phyloP scores from a whole-genome alignment of 352 stramenopile species.

The Globisporangium yorkense region DNA sequence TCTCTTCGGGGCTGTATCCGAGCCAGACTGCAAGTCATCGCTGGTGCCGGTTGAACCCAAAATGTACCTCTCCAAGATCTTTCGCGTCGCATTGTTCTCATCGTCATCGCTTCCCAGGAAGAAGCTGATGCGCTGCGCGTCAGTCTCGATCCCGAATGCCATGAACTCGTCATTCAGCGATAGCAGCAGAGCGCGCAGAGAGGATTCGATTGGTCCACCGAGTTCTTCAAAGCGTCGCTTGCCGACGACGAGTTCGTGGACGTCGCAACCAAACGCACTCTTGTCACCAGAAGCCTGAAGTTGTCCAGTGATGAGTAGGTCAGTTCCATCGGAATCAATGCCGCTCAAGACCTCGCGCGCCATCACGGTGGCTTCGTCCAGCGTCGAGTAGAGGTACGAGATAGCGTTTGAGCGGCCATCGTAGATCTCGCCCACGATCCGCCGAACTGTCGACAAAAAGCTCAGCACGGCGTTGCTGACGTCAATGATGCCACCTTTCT shows the following conservation, averaged over 20 bases:
- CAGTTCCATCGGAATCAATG: slow-evolving; percentile 10
- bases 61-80: slow-evolving; percentile 54
- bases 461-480: slow-evolving; percentile 33
- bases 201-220: slow-evolving; percentile 28
- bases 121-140: slow-evolving; percentile 57
- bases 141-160: slow-evolving; percentile 71
- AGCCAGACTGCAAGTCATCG: neutral
- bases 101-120: slow-evolving; percentile 52
- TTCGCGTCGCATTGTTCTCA: slow-evolving; percentile 27
- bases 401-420: slow-evolving; percentile 33
- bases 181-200: slow-evolving; percentile 45
- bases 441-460: slow-evolving; percentile 19
- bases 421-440: slow-evolving; percentile 34
- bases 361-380: slow-evolving; percentile 44
- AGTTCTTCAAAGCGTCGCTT: slow-evolving; percentile 30
- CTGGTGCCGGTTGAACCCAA: neutral
- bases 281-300: slow-evolving; percentile 13
- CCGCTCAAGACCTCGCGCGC: slow-evolving; percentile 18
- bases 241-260: slow-evolving; percentile 26
- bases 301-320: slow-evolving; percentile 1
- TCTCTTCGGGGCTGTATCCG: neutral
- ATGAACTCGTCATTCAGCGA: slow-evolving; percentile 58
- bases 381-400: slow-evolving; percentile 30
- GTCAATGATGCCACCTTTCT: slow-evolving; percentile 40
- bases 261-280: slow-evolving; percentile 19